Evolutionary conservation across 2,329 filamentous ascomycete genomes (phyloP).

Genomic region (Aspergillus aculeatinus): DNA sequence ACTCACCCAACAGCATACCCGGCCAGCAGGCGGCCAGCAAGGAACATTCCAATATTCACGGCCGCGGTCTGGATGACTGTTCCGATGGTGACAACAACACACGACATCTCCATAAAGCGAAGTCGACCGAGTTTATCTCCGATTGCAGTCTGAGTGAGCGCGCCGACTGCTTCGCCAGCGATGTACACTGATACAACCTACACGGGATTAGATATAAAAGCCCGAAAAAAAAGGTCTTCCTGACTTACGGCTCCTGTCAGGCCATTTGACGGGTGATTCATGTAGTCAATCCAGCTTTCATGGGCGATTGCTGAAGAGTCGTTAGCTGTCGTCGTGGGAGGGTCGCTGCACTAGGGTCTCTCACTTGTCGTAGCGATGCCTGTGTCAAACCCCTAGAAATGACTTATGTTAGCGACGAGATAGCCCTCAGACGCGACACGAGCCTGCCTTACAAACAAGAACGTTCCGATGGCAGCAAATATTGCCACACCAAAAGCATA

Average conservation of each 20-base stretch:
- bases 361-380: conserved; percentile 60
- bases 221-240: neutral
- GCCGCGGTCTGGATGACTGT: conserved; percentile 55
- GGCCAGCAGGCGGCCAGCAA: conserved; percentile 51
- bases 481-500: conserved; percentile 55
- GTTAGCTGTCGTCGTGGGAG: neutral
- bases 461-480: conserved; percentile 60
- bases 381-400: conserved; percentile 57
- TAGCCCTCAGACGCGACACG: neutral
- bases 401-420: conserved; percentile 6
- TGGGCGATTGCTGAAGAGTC: conserved; percentile 54
- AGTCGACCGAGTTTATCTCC: conserved; percentile 56
- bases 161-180: conserved; percentile 58
- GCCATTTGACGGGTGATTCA: conserved; percentile 55
- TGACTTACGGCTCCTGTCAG: conserved; percentile 54
- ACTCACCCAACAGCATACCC: conserved; percentile 49
- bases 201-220: neutral
- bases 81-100: conserved; percentile 56
- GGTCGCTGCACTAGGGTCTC: conserved; percentile 15
- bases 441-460: conserved; percentile 52
- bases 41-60: conserved; percentile 56
- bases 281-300: conserved; percentile 60
- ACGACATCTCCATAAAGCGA: conserved; percentile 56
- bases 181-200: conserved; percentile 60
- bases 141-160: conserved; percentile 53